Evolutionary conservation across 2,329 filamentous ascomycete species (phyloP).

Genomic region (Arthroderma sp.): DNA sequence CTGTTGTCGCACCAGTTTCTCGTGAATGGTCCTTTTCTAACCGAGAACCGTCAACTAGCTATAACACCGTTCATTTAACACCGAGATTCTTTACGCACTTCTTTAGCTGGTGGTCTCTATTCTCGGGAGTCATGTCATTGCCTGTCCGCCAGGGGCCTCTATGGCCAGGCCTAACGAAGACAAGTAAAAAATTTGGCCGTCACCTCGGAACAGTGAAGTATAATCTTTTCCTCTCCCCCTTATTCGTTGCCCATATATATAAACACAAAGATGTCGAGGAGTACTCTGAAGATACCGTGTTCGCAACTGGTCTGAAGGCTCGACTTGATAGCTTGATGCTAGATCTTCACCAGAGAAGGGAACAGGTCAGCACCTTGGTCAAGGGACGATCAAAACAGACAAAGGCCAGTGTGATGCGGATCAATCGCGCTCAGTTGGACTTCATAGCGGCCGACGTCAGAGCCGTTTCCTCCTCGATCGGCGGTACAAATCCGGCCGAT

Average conservation of each 20-base stretch:
- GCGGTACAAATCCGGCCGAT: constrained; percentile 63
- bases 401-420: constrained; percentile 83
- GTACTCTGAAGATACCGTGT: constrained; percentile 62
- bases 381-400: constrained; percentile 63
- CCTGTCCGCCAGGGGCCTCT: constrained; percentile 84
- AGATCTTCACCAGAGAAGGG: constrained; percentile 83
- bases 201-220: constrained; percentile 99
- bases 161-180: constrained; percentile 88
- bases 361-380: constrained; percentile 75
- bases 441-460: constrained; percentile 83
- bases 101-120: constrained; percentile 94
- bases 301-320: constrained; percentile 91
- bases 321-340: constrained; percentile 95
- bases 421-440: constrained; percentile 87
- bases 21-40: constrained; percentile 73
- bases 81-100: constrained; percentile 98
- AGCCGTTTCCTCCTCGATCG: constrained; percentile 82
- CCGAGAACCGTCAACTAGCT: constrained; percentile 67
- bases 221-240: constrained; percentile 75
- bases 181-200: constrained; percentile 94
- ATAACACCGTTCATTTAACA: constrained; percentile 90
- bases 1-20: constrained; percentile 73
- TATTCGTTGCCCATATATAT: constrained; percentile 95
- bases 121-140: constrained; percentile 85
- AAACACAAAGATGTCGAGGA: constrained; percentile 95